phyloP scores from a whole-genome alignment of 805 yeast species.

The Zygoascus ofunaensis region DNA sequence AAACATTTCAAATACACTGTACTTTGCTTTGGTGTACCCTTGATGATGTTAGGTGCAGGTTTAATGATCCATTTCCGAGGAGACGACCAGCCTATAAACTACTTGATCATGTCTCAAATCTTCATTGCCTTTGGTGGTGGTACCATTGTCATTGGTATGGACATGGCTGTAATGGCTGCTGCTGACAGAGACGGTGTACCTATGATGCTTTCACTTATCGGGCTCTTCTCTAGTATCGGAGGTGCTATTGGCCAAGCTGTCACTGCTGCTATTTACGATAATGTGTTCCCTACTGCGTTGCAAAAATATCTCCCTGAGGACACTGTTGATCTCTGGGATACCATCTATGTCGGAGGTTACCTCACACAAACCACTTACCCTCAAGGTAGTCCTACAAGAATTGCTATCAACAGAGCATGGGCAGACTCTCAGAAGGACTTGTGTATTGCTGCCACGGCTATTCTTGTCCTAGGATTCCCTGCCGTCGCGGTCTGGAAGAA shows the following conservation, averaged over 20 bases:
- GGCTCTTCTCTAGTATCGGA: conserved; percentile 46
- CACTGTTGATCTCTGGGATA: conserved; percentile 5
- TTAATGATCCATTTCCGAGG: conserved; percentile 42
- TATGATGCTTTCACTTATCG: conserved; percentile 40
- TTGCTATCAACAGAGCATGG: conserved; percentile 14
- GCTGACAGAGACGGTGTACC: conserved; percentile 52
- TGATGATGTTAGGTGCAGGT: conserved; percentile 51
- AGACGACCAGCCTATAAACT: conserved; percentile 38
- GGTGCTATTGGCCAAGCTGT: conserved; percentile 49
- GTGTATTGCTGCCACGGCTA: conserved; percentile 7
- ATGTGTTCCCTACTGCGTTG: conserved; percentile 25
- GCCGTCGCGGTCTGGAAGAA: conserved; percentile 3
- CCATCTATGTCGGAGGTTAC: conserved; percentile 12
- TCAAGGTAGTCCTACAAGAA: conserved; percentile 9
- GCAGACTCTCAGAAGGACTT: conserved; percentile 12
- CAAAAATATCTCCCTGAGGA: conserved; percentile 23
- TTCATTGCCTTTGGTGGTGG: conserved; percentile 58
- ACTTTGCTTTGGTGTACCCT: conserved; percentile 43
- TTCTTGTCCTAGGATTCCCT: conserved; percentile 3
- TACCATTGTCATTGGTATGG: conserved; percentile 47
- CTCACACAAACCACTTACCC: conserved; percentile 8
- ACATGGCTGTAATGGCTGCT: conserved; percentile 45
- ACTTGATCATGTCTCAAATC: conserved; percentile 52
- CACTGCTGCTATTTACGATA: conserved; percentile 55
- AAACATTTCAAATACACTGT: conserved; percentile 34